These are phyloP conservation scores for Reticulascus tulasneorum DNA, from an alignment of 2,329 filamentous ascomycete genomes.

Conservation along the genomic window DNA sequence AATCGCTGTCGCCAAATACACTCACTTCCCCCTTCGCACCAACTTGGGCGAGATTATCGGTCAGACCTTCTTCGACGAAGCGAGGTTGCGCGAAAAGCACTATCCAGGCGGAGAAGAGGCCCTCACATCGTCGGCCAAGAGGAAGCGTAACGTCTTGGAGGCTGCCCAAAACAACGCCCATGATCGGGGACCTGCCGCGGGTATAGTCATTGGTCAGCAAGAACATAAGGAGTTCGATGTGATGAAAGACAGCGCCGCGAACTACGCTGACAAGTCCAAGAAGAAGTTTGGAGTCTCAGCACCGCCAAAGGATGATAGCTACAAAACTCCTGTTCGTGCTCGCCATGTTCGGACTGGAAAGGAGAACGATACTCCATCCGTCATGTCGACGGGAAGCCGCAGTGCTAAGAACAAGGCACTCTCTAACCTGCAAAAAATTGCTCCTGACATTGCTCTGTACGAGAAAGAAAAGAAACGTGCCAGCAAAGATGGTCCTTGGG, in stretches of 20 bases:
- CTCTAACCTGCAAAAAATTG: slow-evolving; percentile 71
- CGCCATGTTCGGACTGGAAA: slow-evolving; percentile 59
- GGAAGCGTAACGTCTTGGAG: slow-evolving; percentile 47
- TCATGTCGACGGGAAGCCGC: slow-evolving; percentile 64
- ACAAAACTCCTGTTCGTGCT: slow-evolving; percentile 49
- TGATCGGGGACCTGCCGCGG: slow-evolving; percentile 41
- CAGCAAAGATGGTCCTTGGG: slow-evolving; percentile 51
- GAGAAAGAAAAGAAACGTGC: slow-evolving; percentile 87
- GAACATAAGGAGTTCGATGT: slow-evolving; percentile 37
- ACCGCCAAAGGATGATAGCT: slow-evolving; percentile 16
- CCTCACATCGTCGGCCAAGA: slow-evolving; percentile 37
- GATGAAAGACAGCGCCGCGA: slow-evolving; percentile 38
- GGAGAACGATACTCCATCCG: slow-evolving; percentile 78
- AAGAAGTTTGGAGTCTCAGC: slow-evolving; percentile 28
- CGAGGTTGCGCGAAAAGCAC: slow-evolving; percentile 60
- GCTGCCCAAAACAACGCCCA: slow-evolving; percentile 48
- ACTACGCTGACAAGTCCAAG: slow-evolving; percentile 26
- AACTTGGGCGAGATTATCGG: slow-evolving; percentile 93
- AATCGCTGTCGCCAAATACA: slow-evolving; percentile 71
- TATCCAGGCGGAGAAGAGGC: slow-evolving; percentile 57
- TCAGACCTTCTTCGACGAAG: slow-evolving; percentile 73
- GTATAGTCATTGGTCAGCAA: slow-evolving; percentile 39
- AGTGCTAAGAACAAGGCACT: slow-evolving; percentile 85
- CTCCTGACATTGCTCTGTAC: slow-evolving; percentile 82
- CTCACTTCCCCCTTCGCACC: slow-evolving; percentile 80